Conservation (phyloP, 257 asterid genomes). For the Osmanthus fragrans region DNA sequence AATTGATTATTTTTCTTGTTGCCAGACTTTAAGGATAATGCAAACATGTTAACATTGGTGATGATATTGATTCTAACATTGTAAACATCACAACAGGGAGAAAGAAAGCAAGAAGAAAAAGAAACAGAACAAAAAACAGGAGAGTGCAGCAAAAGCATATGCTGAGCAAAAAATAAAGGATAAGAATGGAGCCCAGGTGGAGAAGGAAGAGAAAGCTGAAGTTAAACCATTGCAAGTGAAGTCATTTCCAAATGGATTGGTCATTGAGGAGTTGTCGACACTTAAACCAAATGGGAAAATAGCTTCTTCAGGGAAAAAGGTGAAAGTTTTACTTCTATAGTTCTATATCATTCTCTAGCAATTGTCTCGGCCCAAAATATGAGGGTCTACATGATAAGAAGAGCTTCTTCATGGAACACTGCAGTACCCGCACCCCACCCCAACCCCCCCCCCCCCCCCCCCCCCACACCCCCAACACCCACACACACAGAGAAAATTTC, state of each 20-base stretch:
- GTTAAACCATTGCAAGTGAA: constrained; percentile 60
- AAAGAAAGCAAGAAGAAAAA: constrained; percentile 56
- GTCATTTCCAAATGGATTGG: constrained; percentile 79
- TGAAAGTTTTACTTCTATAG: constrained; percentile 9
- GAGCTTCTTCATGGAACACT: neutral
- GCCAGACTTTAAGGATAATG: neutral
- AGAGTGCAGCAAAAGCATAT: constrained; percentile 32
- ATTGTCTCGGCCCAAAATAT: neutral
- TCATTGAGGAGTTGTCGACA: constrained; percentile 74
- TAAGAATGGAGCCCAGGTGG: constrained; percentile 30
- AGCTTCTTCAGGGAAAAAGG: constrained; percentile 85
- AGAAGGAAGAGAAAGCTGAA: constrained; percentile 45
- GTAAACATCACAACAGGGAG: constrained; percentile 34
- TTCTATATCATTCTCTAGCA: neutral
- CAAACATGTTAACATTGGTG: constrained; percentile 5
- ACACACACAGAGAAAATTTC: too few relatives aligned
- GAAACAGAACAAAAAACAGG: constrained; percentile 56
- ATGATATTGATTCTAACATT: constrained; percentile 19
- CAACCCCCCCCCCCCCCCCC: too few relatives aligned
- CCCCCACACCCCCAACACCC: too few relatives aligned
- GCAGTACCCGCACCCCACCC: too few relatives aligned
- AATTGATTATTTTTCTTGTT: neutral
- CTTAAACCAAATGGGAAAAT: constrained; percentile 84
- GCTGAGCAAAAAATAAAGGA: constrained; percentile 35
- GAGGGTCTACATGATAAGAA: neutral